Evolutionary conservation across 2,329 filamentous ascomycete genomes (phyloP).

Genomic region (Trichophyton mentagrophytes): DNA sequence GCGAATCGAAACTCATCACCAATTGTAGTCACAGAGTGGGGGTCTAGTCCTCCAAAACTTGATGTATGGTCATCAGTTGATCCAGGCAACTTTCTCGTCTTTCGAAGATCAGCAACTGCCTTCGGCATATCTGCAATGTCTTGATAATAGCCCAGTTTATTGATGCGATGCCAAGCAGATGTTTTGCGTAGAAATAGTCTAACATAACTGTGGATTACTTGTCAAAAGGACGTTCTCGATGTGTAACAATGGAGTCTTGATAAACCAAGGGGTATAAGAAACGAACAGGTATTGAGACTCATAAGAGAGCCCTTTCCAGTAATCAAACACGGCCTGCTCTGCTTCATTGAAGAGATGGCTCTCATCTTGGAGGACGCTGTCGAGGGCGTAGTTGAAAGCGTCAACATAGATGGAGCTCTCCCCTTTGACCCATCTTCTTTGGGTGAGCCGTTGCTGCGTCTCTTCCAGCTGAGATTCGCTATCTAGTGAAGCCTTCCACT

Average conservation of each 20-base stretch:
- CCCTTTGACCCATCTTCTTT: constrained; percentile 56
- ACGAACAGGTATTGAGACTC: constrained; percentile 81
- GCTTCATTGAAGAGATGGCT: constrained; percentile 70
- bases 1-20: constrained; percentile 59
- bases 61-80: constrained; percentile 20
- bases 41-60: constrained; percentile 39
- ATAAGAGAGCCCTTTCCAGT: constrained; percentile 63
- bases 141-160: constrained; percentile 62
- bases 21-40: constrained; percentile 38
- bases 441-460: constrained; percentile 29
- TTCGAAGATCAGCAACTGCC: constrained; percentile 55
- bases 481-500: constrained; percentile 36
- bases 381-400: constrained; percentile 84
- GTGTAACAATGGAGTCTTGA: background rate
- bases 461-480: constrained; percentile 33
- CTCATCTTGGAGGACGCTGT: constrained; percentile 82
- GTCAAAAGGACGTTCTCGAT: constrained; percentile 6
- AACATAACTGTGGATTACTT: constrained; percentile 53
- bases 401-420: constrained; percentile 91
- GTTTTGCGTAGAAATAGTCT: constrained; percentile 86
- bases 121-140: constrained; percentile 64
- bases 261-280: background rate
- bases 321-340: constrained; percentile 62
- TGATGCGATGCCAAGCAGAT: constrained; percentile 76
- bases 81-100: constrained; percentile 42